Evolutionary conservation across 352 stramenopile genomes (phyloP), one percentile per base, ranked within the genome.

Genomic region (Pythium sp.): DNA sequence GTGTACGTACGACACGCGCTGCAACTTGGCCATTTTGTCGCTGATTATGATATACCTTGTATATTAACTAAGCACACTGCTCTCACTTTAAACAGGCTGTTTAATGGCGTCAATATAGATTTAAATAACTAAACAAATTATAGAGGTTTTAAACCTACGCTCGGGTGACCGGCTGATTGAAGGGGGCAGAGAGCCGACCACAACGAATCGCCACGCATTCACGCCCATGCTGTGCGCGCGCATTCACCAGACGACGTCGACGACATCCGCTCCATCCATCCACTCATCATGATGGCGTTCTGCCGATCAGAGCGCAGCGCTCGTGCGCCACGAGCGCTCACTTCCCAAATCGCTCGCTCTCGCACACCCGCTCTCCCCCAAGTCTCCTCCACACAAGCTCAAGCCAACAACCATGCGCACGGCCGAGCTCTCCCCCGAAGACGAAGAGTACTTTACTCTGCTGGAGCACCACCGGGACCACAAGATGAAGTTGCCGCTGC

Each of bases 391-490:
- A 26, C 43, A 54, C 34, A 64, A 63, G 38, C 65, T 28, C 38
- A 24, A 49, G 26, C 26, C n/a, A 36, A 30, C 15, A 54, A 69
- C 56, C 51, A 85, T 87, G 80, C 80, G 80, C 63, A 61, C 76
- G 34, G 76, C 76, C n/a, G 26, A 74, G 32, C 69, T 88, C 43
- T 78, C 80, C 6, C 54, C 62, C 14, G 76, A 88, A 65, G 80
- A 87, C 60, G 73, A 87, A 28, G 28, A 73, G 51, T 82, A 74
- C 55, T 63, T 88, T 47, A 41, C 74, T 24, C 68, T 86, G 64
- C 74, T 81, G 49, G 80, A 88, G 79, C 58, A 62, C 69, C 74
- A 74, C 38, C 80, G 78, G 22, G 78, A 86, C 59, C 36, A 66
- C 22, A 56, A 80, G 41, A 81, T 88, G 58, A 32, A 56, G 8